Evolutionary conservation across 2,329 filamentous ascomycete species (phyloP), one percentile per base, ranked within the genome.

Genomic region (Microdochium trichocladiopsis): DNA sequence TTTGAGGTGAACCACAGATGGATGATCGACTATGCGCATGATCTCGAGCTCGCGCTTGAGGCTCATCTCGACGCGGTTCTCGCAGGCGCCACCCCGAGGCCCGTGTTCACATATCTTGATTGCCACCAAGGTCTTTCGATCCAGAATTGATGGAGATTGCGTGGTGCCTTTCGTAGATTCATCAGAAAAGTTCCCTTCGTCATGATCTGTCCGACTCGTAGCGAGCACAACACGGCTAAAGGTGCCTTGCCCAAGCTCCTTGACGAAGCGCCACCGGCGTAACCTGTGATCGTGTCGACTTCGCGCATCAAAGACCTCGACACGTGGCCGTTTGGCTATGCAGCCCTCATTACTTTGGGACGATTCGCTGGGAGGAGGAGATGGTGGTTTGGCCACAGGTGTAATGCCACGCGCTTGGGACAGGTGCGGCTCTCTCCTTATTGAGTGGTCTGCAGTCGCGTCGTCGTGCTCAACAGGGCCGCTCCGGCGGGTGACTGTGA

Each of bases 61-160:
- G 52, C 91, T 95, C 70, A 94, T 90, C 69, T 96, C 93, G 56
- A 97, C 86, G 37, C 94, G 84, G 61, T 96, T 89, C 66, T 96
- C 91, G 49, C 94, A 94, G 3, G 92, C 93, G 47, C 93, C 93
- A 50, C 94, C 94, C 23, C 90, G 90, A 1, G 94, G 93, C 3
- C 93, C 94, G 69, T 96, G 91, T 68, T 96, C 90, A 65, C 95
- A 93, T 47, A 99, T 84, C 69, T 99, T 99, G 64, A 99, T 84
- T 1, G 94, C 94, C 2, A 97, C 94, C 14, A 99, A 75, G 50
- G 88, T 89, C 63, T 86, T 88, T n/a, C 85, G 83, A 56, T 88
- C 76, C 48, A 83, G 76, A 41, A 63, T 69, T 49, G 55, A 58
- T 55, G 51, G 65, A 63, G 64, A 57, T 2, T 62, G 62, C 11